Evolutionary conservation across 805 yeast genomes (phyloP), one percentile per base, ranked within the genome.

Genomic region (Osmozyma mogii): DNA sequence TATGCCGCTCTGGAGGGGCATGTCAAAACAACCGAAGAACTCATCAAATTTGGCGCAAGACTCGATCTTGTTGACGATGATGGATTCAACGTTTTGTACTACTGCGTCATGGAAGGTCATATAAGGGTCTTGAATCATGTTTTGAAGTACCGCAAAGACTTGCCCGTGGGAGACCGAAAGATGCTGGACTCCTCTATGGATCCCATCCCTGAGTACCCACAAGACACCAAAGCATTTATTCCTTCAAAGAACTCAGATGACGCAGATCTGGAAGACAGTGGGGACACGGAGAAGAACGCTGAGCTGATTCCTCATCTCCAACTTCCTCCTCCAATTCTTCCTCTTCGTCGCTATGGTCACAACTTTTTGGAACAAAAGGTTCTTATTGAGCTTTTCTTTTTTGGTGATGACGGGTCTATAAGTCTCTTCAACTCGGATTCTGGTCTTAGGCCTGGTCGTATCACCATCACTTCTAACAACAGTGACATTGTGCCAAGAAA

Each of bases 251-350:
- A 17, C 9, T 17, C 21, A 15, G 24, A 28, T 8, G 15, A 13
- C 8, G 49, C 41, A 19, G 64, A 59, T 29, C 58, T 61, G 19
- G 68, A 62, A 35, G 65, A 63, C 34, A 56, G 62, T 31, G 63
- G 53, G 4, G 52, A 49, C 19, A 27, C 45, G 6, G 57, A 50
- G 9, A 57, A 53, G 28, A 39, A 41, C 15, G 60, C 73, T 6
- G 94, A 85, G 41, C 68, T 76, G 11, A 89, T 92, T 31, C 97
- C 98, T 0, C 95, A 85, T 45, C 68, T 92, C 28, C 75, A 87
- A 14, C 65, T 92, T 34, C 98, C 98, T 1, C 98, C 98, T 1
- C 98, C 98, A 3, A 84, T 92, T 31, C 75, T 92, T 29, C 98
- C 98, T 1, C 61, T 92, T 31, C 70, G 96, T 45, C 74, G 94